A percentile compares a stretch with the other conserved stretches of the same genome.
Evolutionary conservation across 2,329 filamentous ascomycete genomes (phyloP).

Genomic region (Orbilia ellipsospora): DNA sequence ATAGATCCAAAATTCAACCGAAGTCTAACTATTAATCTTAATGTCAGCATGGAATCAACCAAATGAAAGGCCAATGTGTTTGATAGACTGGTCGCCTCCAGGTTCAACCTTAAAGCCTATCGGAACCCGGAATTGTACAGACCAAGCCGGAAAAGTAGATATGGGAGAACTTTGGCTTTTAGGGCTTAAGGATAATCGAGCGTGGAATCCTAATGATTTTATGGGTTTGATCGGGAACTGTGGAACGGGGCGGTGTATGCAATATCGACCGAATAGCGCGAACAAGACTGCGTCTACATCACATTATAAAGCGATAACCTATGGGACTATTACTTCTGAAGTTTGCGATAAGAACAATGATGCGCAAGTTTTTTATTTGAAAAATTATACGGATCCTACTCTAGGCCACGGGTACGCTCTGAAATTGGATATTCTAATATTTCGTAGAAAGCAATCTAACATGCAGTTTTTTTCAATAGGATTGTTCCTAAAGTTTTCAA

Average conservation of each 20-base stretch:
- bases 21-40: not conserved
- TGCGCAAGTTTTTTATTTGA: slow-evolving; percentile 34
- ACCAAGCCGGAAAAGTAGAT: not conserved
- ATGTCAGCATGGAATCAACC: slow-evolving; percentile 25
- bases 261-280: slow-evolving; percentile 3
- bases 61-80: slow-evolving; percentile 18
- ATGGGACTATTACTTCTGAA: slow-evolving; percentile 41
- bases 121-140: slow-evolving; percentile 12
- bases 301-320: slow-evolving; percentile 10
- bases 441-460: not conserved
- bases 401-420: not conserved
- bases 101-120: slow-evolving; percentile 27
- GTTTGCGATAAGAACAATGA: slow-evolving; percentile 24
- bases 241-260: slow-evolving; percentile 41
- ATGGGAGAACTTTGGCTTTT: slow-evolving; percentile 26
- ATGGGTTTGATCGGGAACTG: slow-evolving; percentile 22
- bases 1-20: not conserved
- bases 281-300: slow-evolving; percentile 5
- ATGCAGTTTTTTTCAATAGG: slow-evolving; percentile 7
- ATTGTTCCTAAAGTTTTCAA: slow-evolving; percentile 25
- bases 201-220: slow-evolving; percentile 17
- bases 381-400: not conserved
- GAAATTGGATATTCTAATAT: not conserved
- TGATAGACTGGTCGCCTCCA: slow-evolving; percentile 46
- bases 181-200: not conserved